Conservation (phyloP, 2,329 filamentous ascomycete genomes). For the Cercospora brassicicola region DNA sequence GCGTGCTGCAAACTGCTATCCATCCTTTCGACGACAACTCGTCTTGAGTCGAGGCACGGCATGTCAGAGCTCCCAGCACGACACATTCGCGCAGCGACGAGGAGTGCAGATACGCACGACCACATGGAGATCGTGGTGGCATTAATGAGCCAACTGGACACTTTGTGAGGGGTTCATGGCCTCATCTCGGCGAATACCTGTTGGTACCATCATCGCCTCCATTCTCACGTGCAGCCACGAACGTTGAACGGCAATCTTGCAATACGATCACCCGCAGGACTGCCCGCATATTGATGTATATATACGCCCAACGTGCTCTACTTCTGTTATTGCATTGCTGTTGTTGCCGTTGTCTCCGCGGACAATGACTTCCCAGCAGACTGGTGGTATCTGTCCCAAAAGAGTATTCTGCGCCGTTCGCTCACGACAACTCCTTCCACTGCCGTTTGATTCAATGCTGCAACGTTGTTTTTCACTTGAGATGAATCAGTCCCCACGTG, state of each 20-base stretch:
- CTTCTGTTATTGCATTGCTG: not conserved
- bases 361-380: not conserved
- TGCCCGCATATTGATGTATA: not conserved
- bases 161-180: not conserved
- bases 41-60: not conserved
- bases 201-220: not conserved
- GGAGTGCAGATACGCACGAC: not conserved
- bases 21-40: not conserved
- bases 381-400: not conserved
- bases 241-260: not conserved
- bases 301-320: not conserved
- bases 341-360: not conserved
- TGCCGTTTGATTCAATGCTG: not conserved
- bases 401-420: not conserved
- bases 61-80: not conserved
- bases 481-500: not conserved
- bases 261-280: not conserved
- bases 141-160: not conserved
- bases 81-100: not conserved
- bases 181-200: not conserved
- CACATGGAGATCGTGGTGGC: not conserved
- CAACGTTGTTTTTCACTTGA: not conserved
- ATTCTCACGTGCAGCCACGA: not conserved
- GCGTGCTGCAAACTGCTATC: not conserved
- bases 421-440: not conserved